These are phyloP conservation scores for Phallus indusiatus DNA, from an alignment of 768 basidiomycete species.

Conservation along the genomic window DNA sequence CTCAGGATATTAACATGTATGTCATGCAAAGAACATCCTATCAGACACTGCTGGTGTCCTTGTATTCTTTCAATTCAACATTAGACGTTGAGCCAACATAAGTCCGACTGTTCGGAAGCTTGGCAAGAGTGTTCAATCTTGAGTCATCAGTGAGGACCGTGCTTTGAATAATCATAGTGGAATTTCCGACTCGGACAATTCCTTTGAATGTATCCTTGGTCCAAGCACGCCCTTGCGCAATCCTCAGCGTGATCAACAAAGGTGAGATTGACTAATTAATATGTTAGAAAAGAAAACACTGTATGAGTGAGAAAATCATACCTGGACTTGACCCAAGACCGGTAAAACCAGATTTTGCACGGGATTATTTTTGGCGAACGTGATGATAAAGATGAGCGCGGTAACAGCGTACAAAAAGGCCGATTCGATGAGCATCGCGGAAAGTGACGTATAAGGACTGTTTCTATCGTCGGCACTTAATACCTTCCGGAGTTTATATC, in stretches of 20 bases:
- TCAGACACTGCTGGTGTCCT: too few relatives aligned
- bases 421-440: constrained; percentile 6
- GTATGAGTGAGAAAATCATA: neutral
- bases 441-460: neutral
- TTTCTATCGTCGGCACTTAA: neutral
- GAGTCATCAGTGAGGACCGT: too few relatives aligned
- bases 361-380: neutral
- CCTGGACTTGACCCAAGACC: constrained; percentile 4
- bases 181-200: too few relatives aligned
- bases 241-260: constrained; percentile 7
- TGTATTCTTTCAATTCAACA: too few relatives aligned
- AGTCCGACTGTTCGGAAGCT: too few relatives aligned
- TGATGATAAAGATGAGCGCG: neutral
- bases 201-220: neutral
- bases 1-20: too few relatives aligned
- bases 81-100: too few relatives aligned
- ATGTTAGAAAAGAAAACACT: too few relatives aligned
- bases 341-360: constrained; percentile 2
- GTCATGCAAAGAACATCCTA: too few relatives aligned
- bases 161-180: too few relatives aligned
- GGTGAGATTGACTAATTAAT: constrained; percentile 8
- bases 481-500: constrained; percentile 13
- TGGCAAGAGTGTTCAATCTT: too few relatives aligned
- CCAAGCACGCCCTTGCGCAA: constrained; percentile 3
- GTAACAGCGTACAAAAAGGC: constrained; percentile 2